Base-by-base conservation (phyloP, 805 yeast genomes). In the Wickerhamomyces bovis region DNA sequence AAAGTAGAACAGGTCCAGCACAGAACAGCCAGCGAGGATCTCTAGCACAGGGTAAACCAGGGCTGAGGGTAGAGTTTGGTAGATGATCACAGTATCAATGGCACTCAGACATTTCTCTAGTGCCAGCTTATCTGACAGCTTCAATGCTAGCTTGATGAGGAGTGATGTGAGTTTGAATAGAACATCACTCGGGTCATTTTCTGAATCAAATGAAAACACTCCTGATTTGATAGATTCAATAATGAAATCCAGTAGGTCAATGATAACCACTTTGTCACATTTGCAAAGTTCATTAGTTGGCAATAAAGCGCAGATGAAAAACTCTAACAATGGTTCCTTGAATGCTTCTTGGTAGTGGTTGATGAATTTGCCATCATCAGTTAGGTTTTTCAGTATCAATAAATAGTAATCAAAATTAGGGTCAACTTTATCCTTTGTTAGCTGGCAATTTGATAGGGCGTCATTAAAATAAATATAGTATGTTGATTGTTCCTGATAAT, bases 381-480 rank as follows among this genome's bases (percentile, higher is more conserved):
- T 78, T 42, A 80, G 65, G 1, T 63, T 56, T 33, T 63, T 62
- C 33, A 84, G 55, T 5, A 80, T 78, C 9, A 56, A 52, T 25
- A 83, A 57, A 43, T 80, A 77, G 18, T 73, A 54, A 40, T 72
- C 77, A 50, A 78, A 72, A 51, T 81, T 83, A 3, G 73, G 73
- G 45, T 79, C 79, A 15, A 72, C 52, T 15, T 47, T 54, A 13
- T 48, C 57, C 20, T 52, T 56, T 48, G 50, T 53, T 33, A 68
- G 53, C 16, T 70, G 56, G 48, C 82, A 74, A 48, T 63, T 72
- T 3, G 57, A 53, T 30, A 77, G 62, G 1, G 86, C 75, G 42
- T 82, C 85, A 46, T 75, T 69, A 61, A 81, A 88, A 62, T 81
- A 85, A 44, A 75, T 68, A 43, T 81, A 57, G 43, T 75, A 66